phyloP scores from a whole-genome alignment of 306 rosid genomes.

The Hylodesmum podocarpum region DNA sequence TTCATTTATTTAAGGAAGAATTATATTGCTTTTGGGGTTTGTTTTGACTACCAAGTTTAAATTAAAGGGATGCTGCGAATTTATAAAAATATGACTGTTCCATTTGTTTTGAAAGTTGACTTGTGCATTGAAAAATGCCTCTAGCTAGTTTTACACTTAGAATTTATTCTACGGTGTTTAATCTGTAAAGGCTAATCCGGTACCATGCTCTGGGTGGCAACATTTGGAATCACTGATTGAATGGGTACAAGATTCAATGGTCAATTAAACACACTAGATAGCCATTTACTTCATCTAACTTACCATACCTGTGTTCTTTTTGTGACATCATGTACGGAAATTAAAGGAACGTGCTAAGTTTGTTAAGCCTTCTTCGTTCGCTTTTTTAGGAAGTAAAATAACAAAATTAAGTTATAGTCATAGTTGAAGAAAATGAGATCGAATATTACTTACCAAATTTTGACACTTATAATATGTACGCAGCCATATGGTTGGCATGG shows the following conservation, averaged over 20 bases:
- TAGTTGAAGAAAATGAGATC: not conserved
- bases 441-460: not conserved
- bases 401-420: not conserved
- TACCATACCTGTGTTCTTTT: not conserved
- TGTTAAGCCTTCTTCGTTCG: too few species aligned
- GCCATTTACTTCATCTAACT: not conserved
- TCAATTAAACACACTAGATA: not conserved
- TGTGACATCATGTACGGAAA: not conserved
- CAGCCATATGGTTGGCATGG: not conserved
- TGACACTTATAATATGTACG: not conserved
- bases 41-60: not conserved
- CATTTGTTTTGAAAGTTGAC: slow-evolving; percentile 19
- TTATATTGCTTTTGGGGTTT: not conserved
- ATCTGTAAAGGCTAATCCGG: not conserved
- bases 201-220: not conserved
- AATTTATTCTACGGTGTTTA: not conserved
- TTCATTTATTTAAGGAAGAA: not conserved
- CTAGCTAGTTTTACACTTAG: not conserved
- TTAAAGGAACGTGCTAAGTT: not conserved
- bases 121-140: not conserved
- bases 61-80: not conserved
- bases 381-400: not conserved
- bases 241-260: not conserved
- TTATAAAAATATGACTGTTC: slow-evolving; percentile 30
- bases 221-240: not conserved